These are phyloP conservation scores for Gossypium raimondii DNA, from an alignment of 345 rosid genomes.

Conservation along the genomic window DNA sequence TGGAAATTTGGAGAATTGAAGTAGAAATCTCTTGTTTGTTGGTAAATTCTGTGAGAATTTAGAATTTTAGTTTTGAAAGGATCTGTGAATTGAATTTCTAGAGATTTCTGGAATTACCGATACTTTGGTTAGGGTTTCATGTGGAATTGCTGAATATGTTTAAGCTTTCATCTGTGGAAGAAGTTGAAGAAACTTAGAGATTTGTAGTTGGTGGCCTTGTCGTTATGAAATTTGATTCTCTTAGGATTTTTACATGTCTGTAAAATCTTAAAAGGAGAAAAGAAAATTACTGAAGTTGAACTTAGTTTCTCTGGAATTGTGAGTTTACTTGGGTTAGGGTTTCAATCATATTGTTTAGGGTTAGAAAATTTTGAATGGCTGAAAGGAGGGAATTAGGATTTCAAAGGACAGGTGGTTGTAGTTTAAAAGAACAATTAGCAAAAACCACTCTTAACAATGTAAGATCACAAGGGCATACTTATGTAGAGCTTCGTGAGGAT, in stretches of 20 bases:
- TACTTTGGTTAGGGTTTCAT: slow-evolving; percentile 2
- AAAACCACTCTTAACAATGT: slow-evolving; percentile 57
- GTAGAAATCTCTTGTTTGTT: neutral
- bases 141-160: too few species aligned
- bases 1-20: neutral
- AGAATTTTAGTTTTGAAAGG: neutral
- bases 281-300: slow-evolving; percentile 5
- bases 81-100: neutral
- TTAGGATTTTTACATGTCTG: neutral
- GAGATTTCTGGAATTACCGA: neutral
- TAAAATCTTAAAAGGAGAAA: neutral
- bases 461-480: slow-evolving; percentile 70
- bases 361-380: slow-evolving; percentile 45
- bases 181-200: neutral
- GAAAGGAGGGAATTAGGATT: slow-evolving; percentile 55
- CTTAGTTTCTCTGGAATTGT: neutral
- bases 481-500: slow-evolving; percentile 79
- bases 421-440: slow-evolving; percentile 63
- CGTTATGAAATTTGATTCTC: neutral
- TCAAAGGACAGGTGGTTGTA: slow-evolving; percentile 36
- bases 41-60: neutral
- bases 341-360: slow-evolving; percentile 22
- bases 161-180: neutral
- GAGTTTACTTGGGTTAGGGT: slow-evolving; percentile 4
- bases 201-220: neutral